These are phyloP conservation scores for Cystobasidiopsis lactophilus DNA, from an alignment of 768 basidiomycete genomes.

Conservation along the genomic window DNA sequence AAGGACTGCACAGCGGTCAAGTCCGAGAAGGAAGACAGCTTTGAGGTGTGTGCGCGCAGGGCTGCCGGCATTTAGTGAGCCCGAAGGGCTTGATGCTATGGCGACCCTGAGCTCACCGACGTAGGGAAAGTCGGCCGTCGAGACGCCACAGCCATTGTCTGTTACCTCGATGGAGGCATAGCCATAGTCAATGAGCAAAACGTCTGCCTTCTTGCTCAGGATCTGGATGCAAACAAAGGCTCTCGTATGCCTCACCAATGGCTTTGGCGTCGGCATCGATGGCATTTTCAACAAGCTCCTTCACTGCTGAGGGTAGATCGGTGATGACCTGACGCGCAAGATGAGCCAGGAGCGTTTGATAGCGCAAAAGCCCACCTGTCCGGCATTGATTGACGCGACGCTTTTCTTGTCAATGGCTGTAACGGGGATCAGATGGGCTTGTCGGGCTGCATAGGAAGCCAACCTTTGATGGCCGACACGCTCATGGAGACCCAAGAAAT, in stretches of 20 bases:
- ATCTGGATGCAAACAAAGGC: not conserved
- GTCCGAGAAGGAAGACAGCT: conserved; percentile 53
- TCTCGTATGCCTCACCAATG: conserved; percentile 38
- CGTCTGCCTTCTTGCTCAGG: conserved; percentile 34
- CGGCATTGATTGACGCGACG: too few relatives aligned
- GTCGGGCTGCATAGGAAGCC: too few relatives aligned
- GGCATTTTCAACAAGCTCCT: conserved; percentile 82
- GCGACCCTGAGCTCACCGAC: conserved; percentile 37
- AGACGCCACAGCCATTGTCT: conserved; percentile 80
- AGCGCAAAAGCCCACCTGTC: too few relatives aligned
- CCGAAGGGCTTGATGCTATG: not conserved
- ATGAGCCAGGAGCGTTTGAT: too few relatives aligned
- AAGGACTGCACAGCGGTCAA: conserved; percentile 54
- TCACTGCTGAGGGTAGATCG: conserved; percentile 58
- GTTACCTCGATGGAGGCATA: conserved; percentile 60
- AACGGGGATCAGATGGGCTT: too few relatives aligned
- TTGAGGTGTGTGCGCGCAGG: conserved; percentile 83
- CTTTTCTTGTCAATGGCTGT: too few relatives aligned
- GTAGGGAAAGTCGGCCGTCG: conserved; percentile 47
- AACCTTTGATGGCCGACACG: too few relatives aligned
- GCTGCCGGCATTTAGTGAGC: conserved; percentile 29
- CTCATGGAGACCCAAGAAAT: too few relatives aligned
- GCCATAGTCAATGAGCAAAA: conserved; percentile 74
- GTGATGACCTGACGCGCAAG: conserved; percentile 72
- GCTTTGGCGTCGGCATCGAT: conserved; percentile 74